Evolutionary conservation across 2,329 filamentous ascomycete species (phyloP), one percentile per base, ranked within the genome.

Genomic region (Monosporascus sp.): DNA sequence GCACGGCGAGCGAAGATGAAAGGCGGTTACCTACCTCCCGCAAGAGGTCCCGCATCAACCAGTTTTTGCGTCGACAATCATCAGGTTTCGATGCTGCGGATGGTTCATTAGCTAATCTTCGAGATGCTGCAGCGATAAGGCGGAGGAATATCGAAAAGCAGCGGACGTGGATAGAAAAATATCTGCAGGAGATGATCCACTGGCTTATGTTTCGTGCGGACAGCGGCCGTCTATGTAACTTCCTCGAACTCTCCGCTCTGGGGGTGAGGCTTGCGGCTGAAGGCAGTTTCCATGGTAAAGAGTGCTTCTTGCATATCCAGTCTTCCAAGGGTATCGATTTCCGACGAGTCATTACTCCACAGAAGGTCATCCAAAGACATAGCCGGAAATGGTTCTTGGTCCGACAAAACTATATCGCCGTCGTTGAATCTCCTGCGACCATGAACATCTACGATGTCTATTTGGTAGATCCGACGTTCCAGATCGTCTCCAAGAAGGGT

Each of bases 361-460:
- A 83, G 50, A 86, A 91, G 63, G 80, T 96, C 58, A 89, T 91
- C 65, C 84, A 85, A 50, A 84, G 91, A 14, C 92, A 97, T 71
- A 88, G 85, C 56, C 90, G 91, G 18, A 97, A 97, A 70, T 99
- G 94, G 94, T 99, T 99, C 68, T 78, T 97, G 20, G 91, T 99
- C n/a, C 81, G 94, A 50, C 92, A 97, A 71, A 97, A 91, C 74
- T 99, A 99, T 66, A 87, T 99, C 55, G 93, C 96, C 45, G 97
- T 93, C 62, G 92, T 97, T n/a, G 93, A 97, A 68, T 97, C 94
- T 0, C 94, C 94, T 0, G 93, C 97, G 69, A 96, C 96, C 63
- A 96, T 97, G 88, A 93, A 96, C 65, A 95, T 97, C 37, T 97
- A 96, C 68, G 95, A 99, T 72, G 94, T 99, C 22, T 97, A 97